Conservation (phyloP, 495 filamentous ascomycete species). For the Ascobolus immersus region DNA sequence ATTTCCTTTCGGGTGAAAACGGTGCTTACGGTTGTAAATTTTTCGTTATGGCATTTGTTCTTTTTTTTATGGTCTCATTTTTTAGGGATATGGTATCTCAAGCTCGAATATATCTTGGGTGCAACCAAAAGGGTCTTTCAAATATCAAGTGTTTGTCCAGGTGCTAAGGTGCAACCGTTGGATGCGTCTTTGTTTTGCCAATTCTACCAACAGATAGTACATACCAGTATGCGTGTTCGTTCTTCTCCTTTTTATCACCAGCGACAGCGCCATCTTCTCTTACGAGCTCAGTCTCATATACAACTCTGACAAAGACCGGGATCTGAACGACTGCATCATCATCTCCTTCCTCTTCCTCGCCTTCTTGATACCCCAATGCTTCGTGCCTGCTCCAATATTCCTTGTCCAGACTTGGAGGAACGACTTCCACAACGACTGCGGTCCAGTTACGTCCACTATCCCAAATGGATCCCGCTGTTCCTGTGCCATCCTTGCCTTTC, state of each 20-base stretch:
- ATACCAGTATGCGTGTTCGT: constrained; percentile 85
- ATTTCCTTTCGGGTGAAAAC: no score
- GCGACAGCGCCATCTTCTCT: constrained; percentile 31
- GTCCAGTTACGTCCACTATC: constrained; percentile 89
- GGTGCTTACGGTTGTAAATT: no score
- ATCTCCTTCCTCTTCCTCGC: constrained; percentile 7
- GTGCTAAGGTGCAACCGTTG: no score
- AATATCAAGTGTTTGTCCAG: no score
- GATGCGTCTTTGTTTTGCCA: no score
- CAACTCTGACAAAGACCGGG: constrained; percentile 70
- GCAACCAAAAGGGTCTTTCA: no score
- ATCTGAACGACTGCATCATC: constrained; percentile 76
- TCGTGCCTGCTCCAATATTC: neutral
- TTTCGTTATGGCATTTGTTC: no score
- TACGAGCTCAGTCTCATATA: constrained; percentile 64
- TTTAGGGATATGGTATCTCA: no score
- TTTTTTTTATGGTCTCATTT: no score
- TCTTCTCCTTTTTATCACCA: constrained; percentile 29
- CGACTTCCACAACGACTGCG: constrained; percentile 67
- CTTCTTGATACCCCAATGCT: constrained; percentile 6
- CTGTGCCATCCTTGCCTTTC: constrained; percentile 26
- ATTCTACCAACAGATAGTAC: constrained; percentile 74
- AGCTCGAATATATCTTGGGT: no score
- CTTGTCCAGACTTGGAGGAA: constrained; percentile 33
- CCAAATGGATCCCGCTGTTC: constrained; percentile 80